phyloP scores from a whole-genome alignment of 768 basidiomycete genomes.

The Tulasnella sp. region DNA sequence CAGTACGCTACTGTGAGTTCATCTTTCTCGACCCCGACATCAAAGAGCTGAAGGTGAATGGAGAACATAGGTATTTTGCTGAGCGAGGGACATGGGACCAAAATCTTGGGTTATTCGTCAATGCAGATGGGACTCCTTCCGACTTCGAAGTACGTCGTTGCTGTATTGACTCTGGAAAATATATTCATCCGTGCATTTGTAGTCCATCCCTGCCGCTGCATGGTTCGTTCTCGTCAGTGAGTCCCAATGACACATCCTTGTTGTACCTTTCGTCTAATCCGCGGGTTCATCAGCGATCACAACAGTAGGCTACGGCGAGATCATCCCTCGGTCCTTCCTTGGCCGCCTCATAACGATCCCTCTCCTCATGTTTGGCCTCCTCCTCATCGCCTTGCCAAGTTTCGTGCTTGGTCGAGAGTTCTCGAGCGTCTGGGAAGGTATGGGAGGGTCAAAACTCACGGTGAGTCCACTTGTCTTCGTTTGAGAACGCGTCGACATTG shows the following conservation, averaged over 20 bases:
- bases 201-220: conserved; percentile 62
- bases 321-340: conserved; percentile 77
- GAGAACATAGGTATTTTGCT: conserved; percentile 55
- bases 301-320: conserved; percentile 86
- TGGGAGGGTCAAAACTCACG: conserved; percentile 32
- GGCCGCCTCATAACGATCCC: conserved; percentile 78
- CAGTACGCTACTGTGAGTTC: conserved; percentile 63
- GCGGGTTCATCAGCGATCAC: conserved; percentile 75
- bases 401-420: conserved; percentile 91
- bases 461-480: not conserved
- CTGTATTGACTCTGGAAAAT: not conserved
- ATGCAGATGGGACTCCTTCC: conserved; percentile 70
- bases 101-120: conserved; percentile 64
- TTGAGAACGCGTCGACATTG: not conserved
- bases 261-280: conserved; percentile 34
- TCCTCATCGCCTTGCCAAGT: conserved; percentile 80
- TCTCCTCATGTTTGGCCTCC: conserved; percentile 72
- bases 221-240: conserved; percentile 43
- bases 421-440: conserved; percentile 77
- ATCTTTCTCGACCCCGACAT: not conserved
- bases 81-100: conserved; percentile 87
- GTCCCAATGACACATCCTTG: not conserved
- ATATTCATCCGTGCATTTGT: not conserved
- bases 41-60: not conserved
- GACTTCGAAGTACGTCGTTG: conserved; percentile 51